phyloP scores from a whole-genome alignment of 176 grass and related monocot genomes.

The Leersia perrieri region DNA sequence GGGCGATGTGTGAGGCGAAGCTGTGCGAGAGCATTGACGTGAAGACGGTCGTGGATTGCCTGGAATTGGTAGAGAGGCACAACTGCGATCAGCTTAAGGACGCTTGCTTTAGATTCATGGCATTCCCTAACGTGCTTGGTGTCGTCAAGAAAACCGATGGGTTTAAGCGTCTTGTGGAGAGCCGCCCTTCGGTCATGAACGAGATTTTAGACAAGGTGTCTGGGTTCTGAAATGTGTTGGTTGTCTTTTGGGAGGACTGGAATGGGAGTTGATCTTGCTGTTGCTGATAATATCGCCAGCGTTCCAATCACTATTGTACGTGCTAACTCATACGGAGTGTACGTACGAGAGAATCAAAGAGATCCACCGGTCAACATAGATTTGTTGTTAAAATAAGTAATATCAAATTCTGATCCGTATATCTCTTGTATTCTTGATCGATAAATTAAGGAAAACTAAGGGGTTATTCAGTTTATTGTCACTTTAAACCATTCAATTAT shows the following conservation, averaged over 20 bases:
- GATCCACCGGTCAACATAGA: no score
- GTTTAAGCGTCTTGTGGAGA: background rate
- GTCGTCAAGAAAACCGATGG: background rate
- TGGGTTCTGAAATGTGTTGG: background rate
- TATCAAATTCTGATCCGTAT: no score
- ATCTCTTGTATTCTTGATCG: no score
- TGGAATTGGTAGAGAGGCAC: slow-evolving; percentile 14
- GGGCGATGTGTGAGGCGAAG: background rate
- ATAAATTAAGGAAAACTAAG: no score
- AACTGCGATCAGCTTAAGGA: background rate
- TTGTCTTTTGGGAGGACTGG: no score
- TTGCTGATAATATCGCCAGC: background rate
- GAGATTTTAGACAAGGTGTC: background rate
- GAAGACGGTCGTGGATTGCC: background rate
- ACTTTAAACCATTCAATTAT: no score
- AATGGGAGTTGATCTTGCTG: no score
- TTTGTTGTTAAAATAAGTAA: no score
- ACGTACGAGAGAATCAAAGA: no score
- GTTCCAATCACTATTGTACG: no score
- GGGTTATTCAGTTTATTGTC: no score
- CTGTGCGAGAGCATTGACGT: background rate
- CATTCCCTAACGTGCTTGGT: background rate
- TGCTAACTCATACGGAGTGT: no score
- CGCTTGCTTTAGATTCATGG: background rate
- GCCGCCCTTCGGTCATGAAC: background rate